These are phyloP conservation scores for Penicillium bovifimosum DNA, from an alignment of 495 filamentous ascomycete genomes.

Conservation along the genomic window DNA sequence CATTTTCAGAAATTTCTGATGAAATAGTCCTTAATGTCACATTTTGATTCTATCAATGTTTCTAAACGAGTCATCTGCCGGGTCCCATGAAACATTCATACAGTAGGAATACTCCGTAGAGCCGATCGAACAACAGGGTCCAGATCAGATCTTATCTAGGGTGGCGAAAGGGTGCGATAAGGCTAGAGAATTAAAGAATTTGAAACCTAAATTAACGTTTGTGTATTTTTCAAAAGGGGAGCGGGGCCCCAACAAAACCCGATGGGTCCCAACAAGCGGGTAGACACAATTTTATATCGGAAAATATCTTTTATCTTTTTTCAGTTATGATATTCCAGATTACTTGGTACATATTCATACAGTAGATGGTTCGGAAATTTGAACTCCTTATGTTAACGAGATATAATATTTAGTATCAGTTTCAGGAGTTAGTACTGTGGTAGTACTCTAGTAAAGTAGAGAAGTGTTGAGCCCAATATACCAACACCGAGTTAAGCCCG, in stretches of 20 bases:
- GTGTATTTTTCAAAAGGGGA: slow-evolving; percentile 5
- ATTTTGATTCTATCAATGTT: too few species aligned
- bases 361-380: too few species aligned
- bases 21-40: background rate
- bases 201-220: background rate
- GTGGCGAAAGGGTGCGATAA: slow-evolving; percentile 1
- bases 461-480: background rate
- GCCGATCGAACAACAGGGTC: background rate
- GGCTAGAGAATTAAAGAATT: background rate
- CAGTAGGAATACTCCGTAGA: too few species aligned
- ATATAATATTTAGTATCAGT: too few species aligned
- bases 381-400: too few species aligned
- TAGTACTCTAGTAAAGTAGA: background rate
- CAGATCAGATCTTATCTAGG: slow-evolving; percentile 9
- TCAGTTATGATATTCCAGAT: background rate
- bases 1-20: background rate
- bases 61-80: too few species aligned
- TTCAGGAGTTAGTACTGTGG: background rate
- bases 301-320: too few species aligned
- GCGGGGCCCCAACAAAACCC: slow-evolving; percentile 11
- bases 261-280: slow-evolving; percentile 4
- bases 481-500: background rate
- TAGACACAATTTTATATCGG: background rate
- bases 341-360: background rate
- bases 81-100: too few species aligned